These are phyloP conservation scores for Amanita pseudoporphyria DNA, from an alignment of 768 basidiomycete species.

Conservation along the genomic window DNA sequence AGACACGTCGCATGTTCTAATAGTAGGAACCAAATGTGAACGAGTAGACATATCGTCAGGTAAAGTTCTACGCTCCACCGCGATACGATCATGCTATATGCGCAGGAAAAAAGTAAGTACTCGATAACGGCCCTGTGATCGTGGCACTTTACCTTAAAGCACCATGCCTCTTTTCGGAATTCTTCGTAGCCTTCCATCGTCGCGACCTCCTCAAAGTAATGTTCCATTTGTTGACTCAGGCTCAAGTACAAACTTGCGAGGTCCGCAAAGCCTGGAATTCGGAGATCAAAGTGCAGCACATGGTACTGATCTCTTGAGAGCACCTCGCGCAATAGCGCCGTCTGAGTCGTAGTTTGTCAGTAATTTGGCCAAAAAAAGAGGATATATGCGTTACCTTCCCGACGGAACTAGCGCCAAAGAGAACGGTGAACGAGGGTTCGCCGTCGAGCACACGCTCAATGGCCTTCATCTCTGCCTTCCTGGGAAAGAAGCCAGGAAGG, in stretches of 20 bases:
- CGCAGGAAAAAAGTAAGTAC: background rate
- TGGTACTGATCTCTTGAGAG: constrained; percentile 61
- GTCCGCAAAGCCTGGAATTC: constrained; percentile 79
- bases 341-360: constrained; percentile 29
- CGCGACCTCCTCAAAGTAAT: constrained; percentile 63
- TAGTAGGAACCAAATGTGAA: constrained; percentile 25
- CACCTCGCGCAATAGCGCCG: constrained; percentile 70
- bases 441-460: constrained; percentile 58
- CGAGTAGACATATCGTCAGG: constrained; percentile 30
- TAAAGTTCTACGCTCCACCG: constrained; percentile 49
- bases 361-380: background rate
- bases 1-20: constrained; percentile 74
- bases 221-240: constrained; percentile 73
- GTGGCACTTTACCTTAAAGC: constrained; percentile 63
- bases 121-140: background rate
- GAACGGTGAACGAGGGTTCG: constrained; percentile 70
- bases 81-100: constrained; percentile 63
- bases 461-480: constrained; percentile 55
- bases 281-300: constrained; percentile 76
- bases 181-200: constrained; percentile 54
- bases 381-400: constrained; percentile 48
- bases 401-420: constrained; percentile 74
- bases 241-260: constrained; percentile 68
- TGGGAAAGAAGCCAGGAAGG: constrained; percentile 64
- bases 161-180: constrained; percentile 67